These are phyloP conservation scores for Maudiozyma turicensis DNA, from an alignment of 805 yeast genomes.

Conservation along the genomic window DNA sequence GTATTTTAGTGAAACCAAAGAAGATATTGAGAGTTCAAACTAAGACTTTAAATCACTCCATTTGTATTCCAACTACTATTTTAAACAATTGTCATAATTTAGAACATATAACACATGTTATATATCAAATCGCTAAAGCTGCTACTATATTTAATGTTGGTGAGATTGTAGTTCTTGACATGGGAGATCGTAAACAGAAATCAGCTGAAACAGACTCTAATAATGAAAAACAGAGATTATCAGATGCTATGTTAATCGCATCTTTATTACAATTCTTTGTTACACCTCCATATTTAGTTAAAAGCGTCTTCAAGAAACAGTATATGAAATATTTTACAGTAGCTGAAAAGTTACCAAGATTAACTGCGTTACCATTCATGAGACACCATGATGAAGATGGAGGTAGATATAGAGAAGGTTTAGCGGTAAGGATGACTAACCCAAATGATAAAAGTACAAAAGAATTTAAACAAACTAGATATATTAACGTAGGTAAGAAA, in stretches of 20 bases:
- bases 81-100: constrained; percentile 53
- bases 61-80: constrained; percentile 67
- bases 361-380: constrained; percentile 71
- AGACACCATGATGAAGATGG: constrained; percentile 30
- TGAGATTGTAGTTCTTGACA: constrained; percentile 65
- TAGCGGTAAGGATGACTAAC: constrained; percentile 34
- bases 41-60: constrained; percentile 34
- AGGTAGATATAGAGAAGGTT: constrained; percentile 51
- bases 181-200: constrained; percentile 24
- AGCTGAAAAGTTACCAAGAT: constrained; percentile 62
- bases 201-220: constrained; percentile 5
- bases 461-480: constrained; percentile 54
- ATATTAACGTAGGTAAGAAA: constrained; percentile 64
- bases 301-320: constrained; percentile 47
- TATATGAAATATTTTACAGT: constrained; percentile 40
- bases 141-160: constrained; percentile 60
- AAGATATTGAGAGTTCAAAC: constrained; percentile 12
- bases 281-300: constrained; percentile 74
- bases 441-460: constrained; percentile 28
- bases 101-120: constrained; percentile 62
- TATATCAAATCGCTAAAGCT: constrained; percentile 72
- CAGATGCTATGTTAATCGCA: constrained; percentile 48
- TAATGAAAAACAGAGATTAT: constrained; percentile 12
- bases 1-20: constrained; percentile 8
- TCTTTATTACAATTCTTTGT: constrained; percentile 67